Conservation (phyloP, 2,329 filamentous ascomycete species). For the Aphanocladium album region DNA sequence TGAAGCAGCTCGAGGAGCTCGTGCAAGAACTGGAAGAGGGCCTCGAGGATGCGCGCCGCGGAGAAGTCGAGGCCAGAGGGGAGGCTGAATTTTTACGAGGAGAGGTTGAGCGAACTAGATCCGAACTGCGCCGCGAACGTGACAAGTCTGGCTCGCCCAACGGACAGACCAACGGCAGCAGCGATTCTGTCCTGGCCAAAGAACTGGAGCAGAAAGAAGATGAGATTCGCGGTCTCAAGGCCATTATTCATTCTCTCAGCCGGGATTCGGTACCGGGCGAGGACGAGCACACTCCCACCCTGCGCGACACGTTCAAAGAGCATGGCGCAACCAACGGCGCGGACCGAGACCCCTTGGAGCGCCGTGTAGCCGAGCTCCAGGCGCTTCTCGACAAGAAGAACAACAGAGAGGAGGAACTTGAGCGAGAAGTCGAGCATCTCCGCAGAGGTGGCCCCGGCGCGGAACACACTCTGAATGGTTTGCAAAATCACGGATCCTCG, state of each 20-base stretch:
- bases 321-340: slow-evolving; percentile 33
- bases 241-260: slow-evolving; percentile 94
- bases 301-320: slow-evolving; percentile 17
- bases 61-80: slow-evolving; percentile 90
- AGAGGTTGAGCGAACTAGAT: slow-evolving; percentile 85
- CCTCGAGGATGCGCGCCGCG: slow-evolving; percentile 85
- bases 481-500: slow-evolving; percentile 51
- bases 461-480: slow-evolving; percentile 24
- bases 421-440: slow-evolving; percentile 71
- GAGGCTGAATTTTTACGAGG: slow-evolving; percentile 94
- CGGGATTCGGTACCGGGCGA: slow-evolving; percentile 58
- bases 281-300: slow-evolving; percentile 28
- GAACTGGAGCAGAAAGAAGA: slow-evolving; percentile 93
- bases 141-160: slow-evolving; percentile 57
- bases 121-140: slow-evolving; percentile 81
- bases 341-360: slow-evolving; percentile 65
- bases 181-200: slow-evolving; percentile 52
- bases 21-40: slow-evolving; percentile 97
- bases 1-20: slow-evolving; percentile 92
- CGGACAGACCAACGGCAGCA: slow-evolving; percentile 33
- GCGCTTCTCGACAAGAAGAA: slow-evolving; percentile 67
- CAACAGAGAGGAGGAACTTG: slow-evolving; percentile 74
- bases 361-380: slow-evolving; percentile 74
- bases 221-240: slow-evolving; percentile 93
- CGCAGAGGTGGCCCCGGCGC: slow-evolving; percentile 40